Base-by-base conservation (phyloP, 352 stramenopile genomes). In the Globisporangium alternatum region DNA sequence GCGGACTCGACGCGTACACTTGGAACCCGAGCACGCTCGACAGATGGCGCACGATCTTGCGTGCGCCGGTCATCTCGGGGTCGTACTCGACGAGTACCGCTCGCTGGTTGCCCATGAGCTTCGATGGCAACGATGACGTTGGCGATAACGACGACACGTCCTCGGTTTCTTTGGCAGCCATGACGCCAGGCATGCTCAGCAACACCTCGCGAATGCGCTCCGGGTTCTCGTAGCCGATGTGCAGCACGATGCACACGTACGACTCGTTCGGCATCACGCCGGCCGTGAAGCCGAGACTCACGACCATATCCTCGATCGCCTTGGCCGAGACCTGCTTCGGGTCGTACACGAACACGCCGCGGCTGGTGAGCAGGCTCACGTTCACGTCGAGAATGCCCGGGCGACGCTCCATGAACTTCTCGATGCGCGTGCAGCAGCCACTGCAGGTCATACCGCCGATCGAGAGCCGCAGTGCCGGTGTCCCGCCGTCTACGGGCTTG, bases 381-480 rank as follows among this genome's bases (percentile, higher is more conserved):
- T 86, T 89, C 47, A 88, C 83, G 39, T 75, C 55, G 5, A 76
- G 56, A 37, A 97, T 68, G 41, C 87, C 87, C 13, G 67, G 71
- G 31, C 90, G 76, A 0, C 65, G 69, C 41, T 12, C 62, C 64
- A 96, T 75, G 45, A 88, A 91, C 52, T 67, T 74, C 61, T 95
- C 86, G 60, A 97, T 91, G 43, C 89, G 88, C n/a, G 77, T 88
- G 56, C 88, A 92, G 72, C 89, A 97, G 43, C 86, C 82, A 8
- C 80, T 92, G 73, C 89, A 96, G 15, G 87, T 96, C 89, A 97
- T 97, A 15, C 89, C 88, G 47, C 71, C 73, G 43, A 91, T 91
- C 65, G 75, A 75, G 10, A 91, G 69, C 7, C 80, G 76, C 54
- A 89, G 22, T 22, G 17, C 22, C 17, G 43, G 67, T 4, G 74